These are phyloP conservation scores for Madurella mycetomatis DNA, from an alignment of 2,329 filamentous ascomycete species.

Conservation along the genomic window DNA sequence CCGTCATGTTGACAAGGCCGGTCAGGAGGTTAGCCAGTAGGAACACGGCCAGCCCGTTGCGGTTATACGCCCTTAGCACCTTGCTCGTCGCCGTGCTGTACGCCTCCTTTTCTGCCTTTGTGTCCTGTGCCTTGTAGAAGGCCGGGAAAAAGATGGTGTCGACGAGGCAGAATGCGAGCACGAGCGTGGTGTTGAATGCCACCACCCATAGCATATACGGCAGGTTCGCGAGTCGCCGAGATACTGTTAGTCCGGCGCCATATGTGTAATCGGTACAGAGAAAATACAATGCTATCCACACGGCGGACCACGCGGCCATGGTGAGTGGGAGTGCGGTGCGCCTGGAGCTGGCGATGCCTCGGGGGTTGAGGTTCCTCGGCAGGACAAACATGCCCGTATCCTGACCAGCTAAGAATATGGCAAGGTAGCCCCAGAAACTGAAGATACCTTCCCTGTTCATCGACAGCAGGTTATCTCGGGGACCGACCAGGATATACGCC, in stretches of 20 bases:
- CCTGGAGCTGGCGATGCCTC: slow-evolving; percentile 38
- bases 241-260: slow-evolving; percentile 72
- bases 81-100: slow-evolving; percentile 69
- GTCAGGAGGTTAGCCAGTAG: slow-evolving; percentile 85
- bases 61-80: slow-evolving; percentile 79
- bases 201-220: slow-evolving; percentile 90
- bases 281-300: slow-evolving; percentile 69
- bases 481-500: slow-evolving; percentile 75
- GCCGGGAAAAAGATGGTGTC: slow-evolving; percentile 75
- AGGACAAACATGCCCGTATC: slow-evolving; percentile 76
- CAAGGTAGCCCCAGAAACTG: slow-evolving; percentile 87
- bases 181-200: slow-evolving; percentile 84
- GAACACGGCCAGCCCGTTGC: slow-evolving; percentile 82
- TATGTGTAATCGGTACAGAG: slow-evolving; percentile 63
- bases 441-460: slow-evolving; percentile 96
- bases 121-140: slow-evolving; percentile 55
- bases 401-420: slow-evolving; percentile 89
- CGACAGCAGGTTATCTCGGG: slow-evolving; percentile 72
- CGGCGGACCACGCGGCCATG: slow-evolving; percentile 58
- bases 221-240: slow-evolving; percentile 84
- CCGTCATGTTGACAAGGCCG: slow-evolving; percentile 79
- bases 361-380: slow-evolving; percentile 50
- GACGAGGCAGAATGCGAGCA: slow-evolving; percentile 71
- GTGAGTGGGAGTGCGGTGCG: slow-evolving; percentile 57
- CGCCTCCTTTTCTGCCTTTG: slow-evolving; percentile 57